Base-by-base conservation (phyloP, 1,284 basidiomycete genomes). In the Moesziomyces sp. region DNA sequence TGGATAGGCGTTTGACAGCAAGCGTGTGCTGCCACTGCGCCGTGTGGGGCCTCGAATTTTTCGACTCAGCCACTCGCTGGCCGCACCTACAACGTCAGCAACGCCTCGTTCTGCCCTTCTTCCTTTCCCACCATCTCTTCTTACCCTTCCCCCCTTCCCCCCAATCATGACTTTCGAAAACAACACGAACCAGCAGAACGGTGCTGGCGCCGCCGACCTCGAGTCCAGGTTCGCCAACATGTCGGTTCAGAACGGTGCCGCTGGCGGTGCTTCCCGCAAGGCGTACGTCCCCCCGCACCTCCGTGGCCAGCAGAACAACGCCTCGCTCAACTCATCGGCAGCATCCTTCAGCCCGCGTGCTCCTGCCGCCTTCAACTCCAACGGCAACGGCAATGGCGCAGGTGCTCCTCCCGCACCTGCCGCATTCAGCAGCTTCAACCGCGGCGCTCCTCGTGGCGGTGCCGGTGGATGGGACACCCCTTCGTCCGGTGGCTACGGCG, bases 241-340 rank as follows among this genome's bases (percentile, higher is more conserved):
- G 76, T 71, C 67, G 43, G 76, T 78, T 51, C 67, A 70, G 63
- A 67, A 66, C 48, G 74, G 71, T 47, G 66, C 67, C 61, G 73
- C 64, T 58, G 77, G 77, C 65, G 76, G 72, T 88, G 85, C 59
- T 88, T 86, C 58, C 77, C 91, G 91, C 88, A 89, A 92, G 83
- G 90, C 93, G 77, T 97, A 97, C 87, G 92, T 97, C 78, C 94
- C 94, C 80, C 94, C 94, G 84, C 93, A 96, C 87, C 85, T 93
- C 88, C 90, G 92, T 87, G 88, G 87, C 86, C 56, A 66, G 52
- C 58, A 56, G 58, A 53, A 63, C 26, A 47, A 21, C 51, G 60
- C 67, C 43, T 85, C 88, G 40, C 72, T 80, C 56, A 77, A 72
- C 66, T 73, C 77, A 13, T 61, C 57, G 3, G 72, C 72, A 24